Evolutionary conservation across 164 flowering plant species (phyloP), one percentile per base, ranked within the genome.

Genomic region (Cinnamomum micranthum): DNA sequence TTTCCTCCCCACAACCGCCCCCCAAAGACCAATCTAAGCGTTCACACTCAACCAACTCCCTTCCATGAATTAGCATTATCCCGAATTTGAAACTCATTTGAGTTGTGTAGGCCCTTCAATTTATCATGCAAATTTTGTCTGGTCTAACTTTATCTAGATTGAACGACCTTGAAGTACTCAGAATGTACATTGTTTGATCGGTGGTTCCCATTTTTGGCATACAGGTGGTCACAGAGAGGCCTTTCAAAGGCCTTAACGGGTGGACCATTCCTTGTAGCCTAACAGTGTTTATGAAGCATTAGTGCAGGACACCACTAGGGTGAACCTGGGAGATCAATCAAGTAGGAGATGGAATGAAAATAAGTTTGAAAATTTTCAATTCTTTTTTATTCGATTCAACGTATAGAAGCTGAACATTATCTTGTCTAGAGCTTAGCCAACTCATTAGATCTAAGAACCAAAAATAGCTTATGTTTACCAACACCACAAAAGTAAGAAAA

Each of bases 401-500:
- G 71, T 15, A 17, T 19, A 14, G 15, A 70, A 51, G 23, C 71
- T 59, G 12, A 20, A 31, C 60, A 23, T 55, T 55, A 71, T 55
- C 50, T 71, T 23, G 62, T 22, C 33, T 70, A 50, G 63, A 63
- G 23, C 15, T 73, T 47, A 65, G 70, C 52, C 55, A 35, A 73
- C 31, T 73, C 58, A 62, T 63, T 27, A 65, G 41, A 65, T 35
- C 60, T 63, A 65, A 15, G 50, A 65, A 65, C 75, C 58, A 73
- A 24, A 41, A 73, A 19, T 51, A 27, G 75, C 63, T 68, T 23
- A 73, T 63, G 31, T 24, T 58, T 71, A 23, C 55, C 28, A 41
- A 70, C 25, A 6, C 12, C 24, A n/a, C 50, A 11, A 51, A n/a
- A 60, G 20, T 50, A 15, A 50, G 15, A 70, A 27, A 24, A 55